phyloP scores from a whole-genome alignment of 2,329 filamentous ascomycete genomes.

The Onygena corvina region DNA sequence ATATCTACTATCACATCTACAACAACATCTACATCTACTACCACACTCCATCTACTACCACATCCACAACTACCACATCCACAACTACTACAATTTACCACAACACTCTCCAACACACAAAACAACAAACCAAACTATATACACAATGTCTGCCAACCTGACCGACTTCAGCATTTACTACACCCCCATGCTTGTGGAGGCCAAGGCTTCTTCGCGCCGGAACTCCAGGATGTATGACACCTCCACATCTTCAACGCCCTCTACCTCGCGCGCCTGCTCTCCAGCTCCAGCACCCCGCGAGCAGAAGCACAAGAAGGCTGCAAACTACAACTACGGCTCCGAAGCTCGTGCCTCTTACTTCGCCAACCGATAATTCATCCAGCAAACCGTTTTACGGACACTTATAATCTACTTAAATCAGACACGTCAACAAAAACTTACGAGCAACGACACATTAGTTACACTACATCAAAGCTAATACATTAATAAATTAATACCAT shows the following conservation, averaged over 20 bases:
- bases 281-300: not conserved
- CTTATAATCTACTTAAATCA: too few relatives aligned
- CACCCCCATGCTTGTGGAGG: constrained; percentile 3
- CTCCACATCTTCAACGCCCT: not conserved
- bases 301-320: not conserved
- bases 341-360: not conserved
- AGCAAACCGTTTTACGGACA: too few relatives aligned
- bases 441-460: too few relatives aligned
- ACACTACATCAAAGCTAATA: too few relatives aligned
- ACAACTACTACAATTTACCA: not conserved
- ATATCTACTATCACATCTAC: too few relatives aligned
- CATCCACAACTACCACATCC: not conserved
- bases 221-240: not conserved
- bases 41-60: too few relatives aligned
- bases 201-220: not conserved
- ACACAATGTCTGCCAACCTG: constrained; percentile 4
- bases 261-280: constrained; percentile 1
- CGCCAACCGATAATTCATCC: not conserved
- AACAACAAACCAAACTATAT: not conserved
- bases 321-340: not conserved
- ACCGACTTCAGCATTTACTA: constrained; percentile 6
- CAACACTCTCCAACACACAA: not conserved
- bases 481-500: too few relatives aligned
- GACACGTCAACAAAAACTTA: too few relatives aligned
- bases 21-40: too few relatives aligned